Evolutionary conservation across 2,329 filamentous ascomycete genomes (phyloP), one percentile per base, ranked within the genome.

Genomic region (Fusarium abutilonis): DNA sequence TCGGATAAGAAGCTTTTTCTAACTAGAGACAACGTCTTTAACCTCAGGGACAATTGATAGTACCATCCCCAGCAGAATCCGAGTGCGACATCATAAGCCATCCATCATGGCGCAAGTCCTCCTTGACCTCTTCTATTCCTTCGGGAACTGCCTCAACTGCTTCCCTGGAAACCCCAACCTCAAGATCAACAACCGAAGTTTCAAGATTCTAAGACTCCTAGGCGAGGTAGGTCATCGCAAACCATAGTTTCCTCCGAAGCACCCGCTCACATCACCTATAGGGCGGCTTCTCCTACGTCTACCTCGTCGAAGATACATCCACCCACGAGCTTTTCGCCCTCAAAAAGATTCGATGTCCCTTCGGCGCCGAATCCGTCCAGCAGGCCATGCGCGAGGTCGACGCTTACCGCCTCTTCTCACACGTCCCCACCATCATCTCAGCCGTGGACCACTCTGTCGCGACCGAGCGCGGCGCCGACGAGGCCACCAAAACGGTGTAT

Each of bases 221-320:
- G 95, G 95, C 76, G 95, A 99, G 85, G 91, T 93, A 80, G 69
- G 82, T 43, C 26, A 10, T 31, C 29, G n/a, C 19, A 14, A 31
- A 26, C 5, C 13, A 29, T 3, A 17, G 7, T n/a, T n/a, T 28
- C 9, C 29, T 35, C 23, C 32, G 32, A 28, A 28, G 6, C 17
- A 45, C 10, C 26, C 39, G 32, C 60, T 58, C 47, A 63, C 55
- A 26, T 39, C 17, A 9, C 23, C 36, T 13, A 8, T 28, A 94
- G 90, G 95, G 95, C 74, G 95, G 95, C 72, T 99, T 99, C 82
- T 97, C 93, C 66, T 99, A 98, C 78, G 95, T 99, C 70, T 99
- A 99, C 79, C 91, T 99, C 57, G 95, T 99, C 58, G 91, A 98
- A 82, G 93, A 97, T 76, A 94, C 90, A 43, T 82, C 86, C 51